Evolutionary conservation across 805 yeast species (phyloP).

Genomic region (Metschnikowia gruessii): DNA sequence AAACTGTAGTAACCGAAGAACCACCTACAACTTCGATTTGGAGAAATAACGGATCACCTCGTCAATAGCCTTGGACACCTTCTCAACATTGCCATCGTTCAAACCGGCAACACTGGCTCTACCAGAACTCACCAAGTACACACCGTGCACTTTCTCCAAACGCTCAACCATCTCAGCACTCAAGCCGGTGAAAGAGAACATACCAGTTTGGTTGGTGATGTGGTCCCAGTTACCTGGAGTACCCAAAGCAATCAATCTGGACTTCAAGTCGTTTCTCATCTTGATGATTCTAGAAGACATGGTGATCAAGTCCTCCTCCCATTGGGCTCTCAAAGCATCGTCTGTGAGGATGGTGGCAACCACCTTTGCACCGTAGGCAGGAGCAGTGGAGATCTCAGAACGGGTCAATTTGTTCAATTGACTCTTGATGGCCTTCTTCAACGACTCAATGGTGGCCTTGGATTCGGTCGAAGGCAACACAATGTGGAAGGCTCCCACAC

Average conservation of each 20-base stretch:
- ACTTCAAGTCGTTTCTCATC: conserved; percentile 72
- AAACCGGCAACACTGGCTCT: conserved; percentile 94
- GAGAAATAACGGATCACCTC: conserved; percentile 54
- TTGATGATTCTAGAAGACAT: conserved; percentile 81
- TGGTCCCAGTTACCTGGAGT: conserved; percentile 96
- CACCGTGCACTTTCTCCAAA: conserved; percentile 73
- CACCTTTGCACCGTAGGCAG: conserved; percentile 92
- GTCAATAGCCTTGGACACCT: conserved; percentile 79
- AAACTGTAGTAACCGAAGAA: too few relatives aligned
- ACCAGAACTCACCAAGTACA: conserved; percentile 79
- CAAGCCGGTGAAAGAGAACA: conserved; percentile 95
- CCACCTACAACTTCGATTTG: conserved; percentile 17
- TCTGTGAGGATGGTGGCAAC: conserved; percentile 72
- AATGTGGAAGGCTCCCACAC: conserved; percentile 90
- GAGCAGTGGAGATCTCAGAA: conserved; percentile 89
- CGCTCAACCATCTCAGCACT: conserved; percentile 70
- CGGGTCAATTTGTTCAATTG: conserved; percentile 77
- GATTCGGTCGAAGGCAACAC: conserved; percentile 42
- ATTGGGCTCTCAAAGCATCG: conserved; percentile 65
- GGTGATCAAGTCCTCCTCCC: conserved; percentile 79
- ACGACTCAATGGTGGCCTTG: conserved; percentile 6
- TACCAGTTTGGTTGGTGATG: conserved; percentile 86
- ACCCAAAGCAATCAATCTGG: conserved; percentile 51
- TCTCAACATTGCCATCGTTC: conserved; percentile 70
- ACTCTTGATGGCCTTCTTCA: conserved; percentile 45